Conservation (phyloP, 257 asterid genomes). For the Solanum gandarillasii region DNA sequence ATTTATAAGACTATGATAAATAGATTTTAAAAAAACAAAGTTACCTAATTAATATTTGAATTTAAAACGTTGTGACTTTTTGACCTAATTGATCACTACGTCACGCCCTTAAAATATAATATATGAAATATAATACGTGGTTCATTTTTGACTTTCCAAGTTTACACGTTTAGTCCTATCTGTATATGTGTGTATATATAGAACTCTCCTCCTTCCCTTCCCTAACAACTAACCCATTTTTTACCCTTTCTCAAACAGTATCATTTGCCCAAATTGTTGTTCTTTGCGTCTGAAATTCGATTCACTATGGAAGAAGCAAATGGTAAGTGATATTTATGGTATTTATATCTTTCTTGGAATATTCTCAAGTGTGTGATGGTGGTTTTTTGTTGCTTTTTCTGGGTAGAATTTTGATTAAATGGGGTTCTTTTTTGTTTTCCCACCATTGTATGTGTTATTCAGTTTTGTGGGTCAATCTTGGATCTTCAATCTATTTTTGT, state of each 20-base stretch:
- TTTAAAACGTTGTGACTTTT: not conserved
- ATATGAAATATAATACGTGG: not conserved
- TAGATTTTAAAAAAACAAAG: not conserved
- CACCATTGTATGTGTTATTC: not conserved
- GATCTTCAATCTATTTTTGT: not conserved
- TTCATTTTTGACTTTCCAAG: not conserved
- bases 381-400: not conserved
- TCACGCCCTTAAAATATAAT: not conserved
- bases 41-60: not conserved
- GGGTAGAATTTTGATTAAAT: not conserved
- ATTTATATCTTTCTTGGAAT: not conserved
- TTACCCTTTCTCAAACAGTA: not conserved
- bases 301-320: constrained; percentile 26
- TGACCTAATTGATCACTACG: too few relatives aligned
- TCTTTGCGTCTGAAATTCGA: not conserved
- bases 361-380: not conserved
- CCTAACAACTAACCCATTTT: not conserved
- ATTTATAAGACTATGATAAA: too few relatives aligned
- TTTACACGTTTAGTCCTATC: not conserved
- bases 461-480: not conserved
- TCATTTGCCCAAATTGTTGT: not conserved
- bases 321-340: constrained; percentile 2
- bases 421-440: not conserved
- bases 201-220: not conserved
- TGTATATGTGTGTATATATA: not conserved